These are phyloP conservation scores for Blastobotrys robertii DNA, from an alignment of 805 yeast genomes.

Conservation along the genomic window DNA sequence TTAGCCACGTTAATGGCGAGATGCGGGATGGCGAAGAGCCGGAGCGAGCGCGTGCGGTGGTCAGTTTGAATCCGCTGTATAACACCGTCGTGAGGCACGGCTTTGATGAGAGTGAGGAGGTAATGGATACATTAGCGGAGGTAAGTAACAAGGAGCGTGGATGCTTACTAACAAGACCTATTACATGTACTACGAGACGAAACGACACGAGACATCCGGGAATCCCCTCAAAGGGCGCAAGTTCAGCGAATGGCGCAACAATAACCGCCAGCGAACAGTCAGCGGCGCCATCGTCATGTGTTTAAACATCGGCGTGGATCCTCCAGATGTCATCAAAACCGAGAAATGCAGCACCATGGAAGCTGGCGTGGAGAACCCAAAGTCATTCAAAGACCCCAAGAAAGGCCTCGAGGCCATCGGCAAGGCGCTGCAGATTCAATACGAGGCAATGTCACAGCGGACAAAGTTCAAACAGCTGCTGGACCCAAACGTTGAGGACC, in stretches of 20 bases:
- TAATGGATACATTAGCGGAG: conserved; percentile 38
- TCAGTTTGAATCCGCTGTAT: conserved; percentile 15
- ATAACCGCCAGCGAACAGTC: conserved; percentile 85
- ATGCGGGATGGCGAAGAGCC: no score
- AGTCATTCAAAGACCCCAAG: conserved; percentile 69
- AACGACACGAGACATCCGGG: conserved; percentile 85
- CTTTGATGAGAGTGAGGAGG: conserved; percentile 46
- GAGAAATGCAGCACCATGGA: conserved; percentile 88
- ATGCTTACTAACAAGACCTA: conserved; percentile 38
- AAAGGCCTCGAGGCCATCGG: conserved; percentile 90
- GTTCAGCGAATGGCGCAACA: conserved; percentile 85
- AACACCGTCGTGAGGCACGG: conserved; percentile 45
- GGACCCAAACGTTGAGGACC: conserved; percentile 94
- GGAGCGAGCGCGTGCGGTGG: background rate
- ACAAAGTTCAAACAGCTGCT: conserved; percentile 84
- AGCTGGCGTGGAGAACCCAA: conserved; percentile 82
- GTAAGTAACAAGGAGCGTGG: conserved; percentile 12
- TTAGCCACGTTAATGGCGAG: no score
- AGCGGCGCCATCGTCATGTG: conserved; percentile 89
- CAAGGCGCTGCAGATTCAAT: conserved; percentile 75
- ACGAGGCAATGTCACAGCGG: conserved; percentile 77
- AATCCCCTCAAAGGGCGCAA: conserved; percentile 53
- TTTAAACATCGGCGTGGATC: conserved; percentile 89
- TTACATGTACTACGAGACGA: conserved; percentile 80
- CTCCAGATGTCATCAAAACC: conserved; percentile 90